Evolutionary conservation across 148 eudicot species (phyloP).

Genomic region (Nepenthes mirabilis): DNA sequence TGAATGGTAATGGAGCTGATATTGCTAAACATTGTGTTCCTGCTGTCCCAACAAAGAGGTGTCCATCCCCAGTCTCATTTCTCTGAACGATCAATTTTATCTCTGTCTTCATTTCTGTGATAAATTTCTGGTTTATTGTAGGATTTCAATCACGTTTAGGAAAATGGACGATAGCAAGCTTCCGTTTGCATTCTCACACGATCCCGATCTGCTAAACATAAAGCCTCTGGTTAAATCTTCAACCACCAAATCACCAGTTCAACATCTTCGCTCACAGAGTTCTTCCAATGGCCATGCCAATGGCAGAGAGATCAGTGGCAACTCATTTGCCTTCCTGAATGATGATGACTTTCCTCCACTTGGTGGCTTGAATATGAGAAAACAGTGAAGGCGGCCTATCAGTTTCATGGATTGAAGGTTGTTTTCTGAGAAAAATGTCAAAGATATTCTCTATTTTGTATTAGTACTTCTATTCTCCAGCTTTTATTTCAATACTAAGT

Average conservation of each 20-base stretch:
- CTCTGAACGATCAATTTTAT: not conserved
- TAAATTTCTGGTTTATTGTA: constrained; percentile 3
- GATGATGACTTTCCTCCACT: too few relatives aligned
- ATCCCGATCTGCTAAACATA: constrained; percentile 28
- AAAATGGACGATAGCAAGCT: constrained; percentile 50
- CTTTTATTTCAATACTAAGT: too few relatives aligned
- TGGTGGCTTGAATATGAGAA: too few relatives aligned
- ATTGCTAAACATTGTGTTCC: constrained; percentile 53
- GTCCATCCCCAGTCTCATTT: not conserved
- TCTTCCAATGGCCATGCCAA: too few relatives aligned
- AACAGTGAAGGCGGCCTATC: too few relatives aligned
- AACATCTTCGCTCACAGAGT: not conserved
- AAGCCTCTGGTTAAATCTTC: constrained; percentile 23
- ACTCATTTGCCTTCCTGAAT: too few relatives aligned
- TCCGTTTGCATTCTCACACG: constrained; percentile 28
- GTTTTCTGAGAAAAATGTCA: too few relatives aligned
- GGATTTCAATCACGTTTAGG: constrained; percentile 56
- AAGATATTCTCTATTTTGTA: too few relatives aligned
- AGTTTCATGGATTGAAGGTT: too few relatives aligned
- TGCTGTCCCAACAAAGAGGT: constrained; percentile 49
- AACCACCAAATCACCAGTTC: constrained; percentile 9
- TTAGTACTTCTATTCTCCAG: too few relatives aligned
- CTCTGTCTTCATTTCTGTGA: not conserved
- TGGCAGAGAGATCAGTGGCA: too few relatives aligned
- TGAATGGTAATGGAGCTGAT: constrained; percentile 55